phyloP scores from a whole-genome alignment of 1,139 yeast species.

The Geotrichum cucujoidarum region DNA sequence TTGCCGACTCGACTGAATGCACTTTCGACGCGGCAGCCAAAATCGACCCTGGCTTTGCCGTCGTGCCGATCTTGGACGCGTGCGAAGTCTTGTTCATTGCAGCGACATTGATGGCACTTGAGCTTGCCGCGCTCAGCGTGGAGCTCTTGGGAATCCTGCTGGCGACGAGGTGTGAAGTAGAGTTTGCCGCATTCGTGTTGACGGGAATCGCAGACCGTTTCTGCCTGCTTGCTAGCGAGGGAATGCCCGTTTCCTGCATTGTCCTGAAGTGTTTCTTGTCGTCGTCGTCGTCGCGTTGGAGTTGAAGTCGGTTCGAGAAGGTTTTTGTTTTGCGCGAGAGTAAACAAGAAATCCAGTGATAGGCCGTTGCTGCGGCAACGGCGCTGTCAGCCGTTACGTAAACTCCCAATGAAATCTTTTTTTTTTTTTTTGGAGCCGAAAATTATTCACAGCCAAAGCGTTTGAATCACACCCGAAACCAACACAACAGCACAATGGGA shows the following conservation, averaged over 20 bases:
- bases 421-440: background rate
- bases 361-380: conserved; percentile 7
- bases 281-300: background rate
- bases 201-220: background rate
- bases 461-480: background rate
- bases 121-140: background rate
- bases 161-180: background rate
- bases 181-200: background rate
- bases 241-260: background rate
- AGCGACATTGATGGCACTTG: background rate
- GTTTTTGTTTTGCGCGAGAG: too few relatives aligned
- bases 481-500: conserved; percentile 4
- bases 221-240: background rate
- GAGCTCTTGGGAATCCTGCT: background rate
- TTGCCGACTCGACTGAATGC: too few relatives aligned
- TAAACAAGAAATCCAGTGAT: too few relatives aligned
- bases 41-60: too few relatives aligned
- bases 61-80: too few relatives aligned
- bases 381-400: background rate
- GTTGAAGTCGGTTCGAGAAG: background rate
- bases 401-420: conserved; percentile 5
- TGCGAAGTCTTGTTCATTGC: background rate
- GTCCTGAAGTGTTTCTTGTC: background rate
- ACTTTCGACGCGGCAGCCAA: too few relatives aligned
- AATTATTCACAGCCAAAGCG: background rate